Conservation (phyloP, 2,329 filamentous ascomycete genomes). For the Epichloe hybrida region DNA sequence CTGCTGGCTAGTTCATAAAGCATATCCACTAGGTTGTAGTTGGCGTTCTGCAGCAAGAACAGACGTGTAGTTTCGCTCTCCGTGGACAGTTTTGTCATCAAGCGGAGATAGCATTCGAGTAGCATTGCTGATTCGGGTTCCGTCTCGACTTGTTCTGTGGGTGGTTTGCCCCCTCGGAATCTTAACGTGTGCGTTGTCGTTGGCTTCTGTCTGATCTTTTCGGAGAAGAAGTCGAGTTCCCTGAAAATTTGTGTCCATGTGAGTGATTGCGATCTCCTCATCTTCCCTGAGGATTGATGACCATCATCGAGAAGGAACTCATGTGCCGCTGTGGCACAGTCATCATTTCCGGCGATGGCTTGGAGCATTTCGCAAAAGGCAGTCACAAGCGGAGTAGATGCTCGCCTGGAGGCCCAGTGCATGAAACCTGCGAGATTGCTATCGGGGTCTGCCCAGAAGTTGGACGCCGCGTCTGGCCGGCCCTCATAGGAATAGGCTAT, state of each 20-base stretch:
- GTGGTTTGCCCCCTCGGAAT: conserved; percentile 46
- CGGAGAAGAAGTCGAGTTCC: conserved; percentile 74
- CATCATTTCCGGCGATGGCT: conserved; percentile 68
- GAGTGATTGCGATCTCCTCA: conserved; percentile 70
- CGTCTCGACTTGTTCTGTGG: conserved; percentile 55
- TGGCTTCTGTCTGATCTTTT: conserved; percentile 62
- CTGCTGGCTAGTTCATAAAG: conserved; percentile 70
- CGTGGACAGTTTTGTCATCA: conserved; percentile 69
- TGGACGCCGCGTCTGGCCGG: conserved; percentile 68
- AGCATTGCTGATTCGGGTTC: conserved; percentile 94
- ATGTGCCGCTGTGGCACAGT: conserved; percentile 75
- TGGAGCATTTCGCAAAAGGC: conserved; percentile 96
- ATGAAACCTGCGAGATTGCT: conserved; percentile 90
- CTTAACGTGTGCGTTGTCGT: conserved; percentile 23
- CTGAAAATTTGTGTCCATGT: conserved; percentile 90
- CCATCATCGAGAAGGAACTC: conserved; percentile 82
- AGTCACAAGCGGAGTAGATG: conserved; percentile 89
- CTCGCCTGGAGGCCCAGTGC: conserved; percentile 89
- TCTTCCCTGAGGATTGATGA: conserved; percentile 57
- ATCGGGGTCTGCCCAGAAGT: conserved; percentile 86
- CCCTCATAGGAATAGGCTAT: conserved; percentile 86
- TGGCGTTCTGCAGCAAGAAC: conserved; percentile 55
- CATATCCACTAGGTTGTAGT: conserved; percentile 56
- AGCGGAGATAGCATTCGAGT: conserved; percentile 83
- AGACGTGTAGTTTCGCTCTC: conserved; percentile 60